These are phyloP conservation scores for Xerocomus nothofagi DNA, from an alignment of 1,284 basidiomycete species.

Conservation along the genomic window DNA sequence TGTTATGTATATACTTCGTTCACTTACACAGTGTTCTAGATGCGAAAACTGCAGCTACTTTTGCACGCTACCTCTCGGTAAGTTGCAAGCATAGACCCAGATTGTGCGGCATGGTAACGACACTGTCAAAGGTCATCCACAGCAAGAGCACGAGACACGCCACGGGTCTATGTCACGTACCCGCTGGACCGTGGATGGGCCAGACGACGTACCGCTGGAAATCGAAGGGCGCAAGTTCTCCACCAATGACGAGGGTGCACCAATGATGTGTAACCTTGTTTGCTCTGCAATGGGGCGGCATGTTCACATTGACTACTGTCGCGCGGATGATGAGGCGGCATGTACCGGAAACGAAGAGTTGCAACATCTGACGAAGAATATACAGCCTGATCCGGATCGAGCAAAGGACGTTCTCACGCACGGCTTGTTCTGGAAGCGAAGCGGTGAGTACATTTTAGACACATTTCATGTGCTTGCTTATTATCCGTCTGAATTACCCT, in stretches of 20 bases:
- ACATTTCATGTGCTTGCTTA: not conserved
- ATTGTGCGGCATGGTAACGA: not conserved
- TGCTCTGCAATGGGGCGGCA: conserved; percentile 57
- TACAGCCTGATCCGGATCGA: conserved; percentile 46
- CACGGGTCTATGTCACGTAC: conserved; percentile 64
- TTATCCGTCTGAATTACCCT: not conserved
- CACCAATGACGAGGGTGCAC: conserved; percentile 58
- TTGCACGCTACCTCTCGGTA: conserved; percentile 58
- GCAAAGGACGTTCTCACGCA: conserved; percentile 59
- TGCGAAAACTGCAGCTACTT: conserved; percentile 59
- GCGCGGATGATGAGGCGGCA: conserved; percentile 33
- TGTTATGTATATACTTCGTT: not conserved
- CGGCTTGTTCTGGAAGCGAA: conserved; percentile 53
- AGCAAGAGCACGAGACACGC: conserved; percentile 59
- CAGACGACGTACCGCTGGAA: conserved; percentile 47
- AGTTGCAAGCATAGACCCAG: not conserved
- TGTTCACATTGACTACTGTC: conserved; percentile 58
- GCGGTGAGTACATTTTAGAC: conserved; percentile 37
- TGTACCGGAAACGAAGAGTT: conserved; percentile 45
- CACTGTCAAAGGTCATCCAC: conserved; percentile 48
- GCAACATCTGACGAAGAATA: conserved; percentile 45
- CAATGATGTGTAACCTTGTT: conserved; percentile 62
- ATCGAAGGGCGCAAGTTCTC: conserved; percentile 56
- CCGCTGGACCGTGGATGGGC: conserved; percentile 55
- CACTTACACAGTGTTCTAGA: conserved; percentile 30